These are phyloP conservation scores for Hyphodiscus hymeniophilus DNA, from an alignment of 495 filamentous ascomycete genomes.

Conservation along the genomic window DNA sequence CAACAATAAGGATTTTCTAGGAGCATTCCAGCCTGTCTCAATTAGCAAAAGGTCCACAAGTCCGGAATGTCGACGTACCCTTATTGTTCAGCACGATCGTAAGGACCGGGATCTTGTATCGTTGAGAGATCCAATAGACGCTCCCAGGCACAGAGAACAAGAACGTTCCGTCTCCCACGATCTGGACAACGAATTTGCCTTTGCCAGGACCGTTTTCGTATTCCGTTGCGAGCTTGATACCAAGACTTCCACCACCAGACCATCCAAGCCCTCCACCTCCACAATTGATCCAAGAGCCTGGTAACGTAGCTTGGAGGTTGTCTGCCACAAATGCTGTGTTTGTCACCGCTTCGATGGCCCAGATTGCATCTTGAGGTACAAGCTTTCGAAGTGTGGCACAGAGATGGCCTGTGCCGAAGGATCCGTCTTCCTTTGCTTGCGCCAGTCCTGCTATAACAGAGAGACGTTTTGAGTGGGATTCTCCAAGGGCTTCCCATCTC, in stretches of 20 bases:
- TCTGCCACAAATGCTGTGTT: conserved; percentile 72
- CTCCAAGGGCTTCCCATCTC: conserved; percentile 48
- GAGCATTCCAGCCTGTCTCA: conserved; percentile 75
- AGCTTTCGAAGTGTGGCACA: conserved; percentile 52
- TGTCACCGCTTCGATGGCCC: conserved; percentile 83
- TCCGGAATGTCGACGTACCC: conserved; percentile 34
- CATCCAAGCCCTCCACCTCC: conserved; percentile 90
- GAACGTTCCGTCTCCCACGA: conserved; percentile 90
- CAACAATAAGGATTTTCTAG: conserved; percentile 62
- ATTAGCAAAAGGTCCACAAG: conserved; percentile 1
- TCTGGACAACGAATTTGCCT: conserved; percentile 82
- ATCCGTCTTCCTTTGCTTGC: conserved; percentile 48
- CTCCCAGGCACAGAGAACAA: conserved; percentile 82
- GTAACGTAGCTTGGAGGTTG: conserved; percentile 64
- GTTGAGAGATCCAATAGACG: conserved; percentile 85
- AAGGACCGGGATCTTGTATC: conserved; percentile 81
- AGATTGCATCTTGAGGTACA: conserved; percentile 72
- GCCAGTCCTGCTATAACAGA: conserved; percentile 49
- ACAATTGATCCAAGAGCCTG: conserved; percentile 87
- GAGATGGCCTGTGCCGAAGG: conserved; percentile 64
- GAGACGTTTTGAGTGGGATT: conserved; percentile 52
- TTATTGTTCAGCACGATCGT: conserved; percentile 94
- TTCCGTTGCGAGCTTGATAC: conserved; percentile 80
- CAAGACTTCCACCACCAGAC: conserved; percentile 84
- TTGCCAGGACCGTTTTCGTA: conserved; percentile 47